phyloP scores from a whole-genome alignment of 75 land plant genomes.

The Larix kaempferi region DNA sequence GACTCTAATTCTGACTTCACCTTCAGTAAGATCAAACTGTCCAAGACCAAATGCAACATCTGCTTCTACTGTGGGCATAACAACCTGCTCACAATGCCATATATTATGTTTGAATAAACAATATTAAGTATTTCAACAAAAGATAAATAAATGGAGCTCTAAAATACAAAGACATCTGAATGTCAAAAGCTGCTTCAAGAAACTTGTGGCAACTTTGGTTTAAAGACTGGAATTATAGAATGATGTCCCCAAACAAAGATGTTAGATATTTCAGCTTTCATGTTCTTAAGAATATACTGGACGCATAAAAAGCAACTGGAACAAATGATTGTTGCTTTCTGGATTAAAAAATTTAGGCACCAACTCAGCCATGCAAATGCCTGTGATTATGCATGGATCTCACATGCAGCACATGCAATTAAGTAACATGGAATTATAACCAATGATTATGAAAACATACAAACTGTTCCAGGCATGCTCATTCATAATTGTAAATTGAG shows the following conservation, averaged over 20 bases:
- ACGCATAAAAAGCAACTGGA: background rate
- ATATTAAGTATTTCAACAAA: background rate
- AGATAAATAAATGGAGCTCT: background rate
- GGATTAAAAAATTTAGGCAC: background rate
- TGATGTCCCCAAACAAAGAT: background rate
- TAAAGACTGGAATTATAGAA: too few relatives aligned
- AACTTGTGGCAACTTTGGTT: background rate
- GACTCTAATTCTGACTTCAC: constrained; percentile 73
- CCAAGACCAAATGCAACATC: constrained; percentile 99
- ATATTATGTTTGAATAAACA: background rate
- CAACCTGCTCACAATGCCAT: constrained; percentile 54
- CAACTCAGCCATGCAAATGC: background rate
- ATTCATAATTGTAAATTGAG: background rate
- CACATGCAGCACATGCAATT: background rate
- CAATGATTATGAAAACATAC: background rate
- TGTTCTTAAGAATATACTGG: background rate
- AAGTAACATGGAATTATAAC: background rate
- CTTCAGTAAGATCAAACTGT: constrained; percentile 45
- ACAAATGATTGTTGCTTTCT: background rate
- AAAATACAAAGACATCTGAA: background rate
- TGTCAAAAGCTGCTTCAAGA: background rate
- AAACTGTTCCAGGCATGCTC: background rate
- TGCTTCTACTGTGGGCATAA: constrained; percentile 98
- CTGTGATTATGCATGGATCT: background rate
- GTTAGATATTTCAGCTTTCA: background rate